Conservation (phyloP, 352 stramenopile genomes). For the Globisporangium ultimum region DNA sequence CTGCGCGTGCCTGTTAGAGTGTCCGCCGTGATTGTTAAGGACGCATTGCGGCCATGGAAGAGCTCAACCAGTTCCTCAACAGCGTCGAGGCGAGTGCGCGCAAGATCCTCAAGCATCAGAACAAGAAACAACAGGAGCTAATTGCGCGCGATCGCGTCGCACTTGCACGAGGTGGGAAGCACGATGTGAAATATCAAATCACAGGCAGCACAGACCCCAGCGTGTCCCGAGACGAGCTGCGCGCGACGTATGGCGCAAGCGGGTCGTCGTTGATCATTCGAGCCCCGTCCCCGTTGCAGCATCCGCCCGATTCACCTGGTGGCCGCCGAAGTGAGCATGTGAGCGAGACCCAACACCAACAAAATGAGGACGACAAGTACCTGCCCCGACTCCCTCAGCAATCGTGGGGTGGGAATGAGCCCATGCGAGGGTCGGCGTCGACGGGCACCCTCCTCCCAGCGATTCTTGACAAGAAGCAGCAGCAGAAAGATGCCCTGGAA, state of each 20-base stretch:
- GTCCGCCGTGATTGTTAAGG: not conserved
- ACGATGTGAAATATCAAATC: constrained; percentile 11
- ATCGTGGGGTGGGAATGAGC: not conserved
- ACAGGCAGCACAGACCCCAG: constrained; percentile 7
- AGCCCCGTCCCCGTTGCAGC: constrained; percentile 23
- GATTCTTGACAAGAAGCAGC: constrained; percentile 28
- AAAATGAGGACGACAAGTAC: not conserved
- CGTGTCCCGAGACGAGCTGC: constrained; percentile 55
- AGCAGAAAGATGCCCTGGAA: constrained; percentile 11
- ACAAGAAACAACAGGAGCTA: constrained; percentile 69
- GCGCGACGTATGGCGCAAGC: constrained; percentile 46
- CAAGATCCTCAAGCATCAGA: constrained; percentile 81
- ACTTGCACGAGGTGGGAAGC: constrained; percentile 26
- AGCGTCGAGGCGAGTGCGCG: constrained; percentile 70
- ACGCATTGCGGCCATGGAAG: constrained; percentile 36
- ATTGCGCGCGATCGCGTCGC: constrained; percentile 39
- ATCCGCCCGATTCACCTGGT: constrained; percentile 13
- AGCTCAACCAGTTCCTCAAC: constrained; percentile 79
- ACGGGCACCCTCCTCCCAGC: constrained; percentile 22
- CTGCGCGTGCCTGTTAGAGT: no score
- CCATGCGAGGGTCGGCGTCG: not conserved
- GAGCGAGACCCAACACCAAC: constrained; percentile 5
- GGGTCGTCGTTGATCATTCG: constrained; percentile 46
- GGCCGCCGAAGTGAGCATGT: constrained; percentile 27
- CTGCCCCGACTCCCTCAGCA: constrained; percentile 3